Base-by-base conservation (phyloP, 805 yeast genomes). In the Yamadazyma scolyti region DNA sequence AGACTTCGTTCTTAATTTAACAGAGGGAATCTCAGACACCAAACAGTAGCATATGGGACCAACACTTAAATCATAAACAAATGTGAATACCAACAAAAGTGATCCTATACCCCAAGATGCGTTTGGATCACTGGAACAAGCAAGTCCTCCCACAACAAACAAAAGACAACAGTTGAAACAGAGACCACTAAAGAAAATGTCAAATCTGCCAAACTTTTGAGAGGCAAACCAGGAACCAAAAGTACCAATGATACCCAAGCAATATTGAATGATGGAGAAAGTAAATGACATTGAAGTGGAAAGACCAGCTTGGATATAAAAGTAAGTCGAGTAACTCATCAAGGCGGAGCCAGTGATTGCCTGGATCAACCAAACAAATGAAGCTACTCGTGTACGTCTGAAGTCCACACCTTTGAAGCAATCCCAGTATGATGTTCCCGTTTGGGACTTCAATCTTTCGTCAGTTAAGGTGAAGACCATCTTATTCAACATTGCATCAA, bases 321-420 rank as follows among this genome's bases (percentile, higher is more conserved):
- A 72, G 43, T 71, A 69, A 16, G 78, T 67, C 18, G 75, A 56
- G 48, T 64, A 72, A 23, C 68, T 68, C 50, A 64, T 58, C 46
- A 68, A 61, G 1, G 70, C 52, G 4, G 74, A 59, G 33, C 77
- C 70, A 39, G 71, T 60, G 39, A 61, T 50, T 31, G 56, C 56
- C 49, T 73, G 79, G 25, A 60, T 54, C 27, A 67, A 40, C 71
- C 73, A 72, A 3, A 61, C 56, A 21, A 61, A 24, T 21, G 65
- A 48, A 6, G 74, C 62, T 25, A 73, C 53, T 48, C 71, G 67
- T 2, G 82, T 75, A 53, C 81, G 58, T 46, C 79, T 54, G 9
- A 56, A 43, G 46, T 71, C 63, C 6, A 45, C 35, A 6, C 73
- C 72, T 43, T 54, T 63, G 59, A 75, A 70, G 39, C 78, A 73